Evolutionary conservation across 164 flowering plant genomes (phyloP), one percentile per base, ranked within the genome.

Genomic region (Santalum album): DNA sequence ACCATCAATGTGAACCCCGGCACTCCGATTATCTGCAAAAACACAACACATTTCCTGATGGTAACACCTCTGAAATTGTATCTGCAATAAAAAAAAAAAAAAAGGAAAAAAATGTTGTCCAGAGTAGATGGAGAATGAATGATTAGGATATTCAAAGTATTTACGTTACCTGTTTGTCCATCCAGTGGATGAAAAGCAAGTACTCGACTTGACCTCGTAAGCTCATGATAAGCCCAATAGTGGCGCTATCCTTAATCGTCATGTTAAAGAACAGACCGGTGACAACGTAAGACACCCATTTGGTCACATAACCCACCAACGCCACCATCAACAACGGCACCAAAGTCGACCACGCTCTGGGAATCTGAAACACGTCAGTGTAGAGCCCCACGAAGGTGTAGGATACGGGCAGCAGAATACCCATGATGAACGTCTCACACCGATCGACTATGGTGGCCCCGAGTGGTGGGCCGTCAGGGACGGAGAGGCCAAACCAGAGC

Each of bases 381-480:
- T 56, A 35, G 32, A 75, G 25, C 1, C 96, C 96, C 4, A 74
- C 54, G 0, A 21, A 38, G 0, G 68, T 75, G 55, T 59, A 88
- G 2, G 75, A 51, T 48, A 75, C 60, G 9, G 96, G 92, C 80
- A 83, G 61, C 0, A 88, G 25, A 49, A 88, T 0, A 23, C 78
- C 72, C 47, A 40, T 57, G 12, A 71, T 25, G 25, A 85, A 14
- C 1, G 75, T 65, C 60, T 85, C 90, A 7, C 64, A 57, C 68
- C 69, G 76, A 45, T 78, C 75, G 32, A 78, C 81, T 3, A 88
- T 54, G 2, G 79, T 71, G 6, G 88, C 36, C 2, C 92, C 88
- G 6, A 88, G 55, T 0, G 94, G 88, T 0, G 96, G 96, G 5
- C 96, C 92, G 42, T 80, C 81, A 0, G 94, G 96, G 0, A 88